A percentile compares a stretch with the other conserved stretches of the same genome.
Evolutionary conservation across 176 grass and related monocot species (phyloP).

Genomic region (Panicum miliaceum): DNA sequence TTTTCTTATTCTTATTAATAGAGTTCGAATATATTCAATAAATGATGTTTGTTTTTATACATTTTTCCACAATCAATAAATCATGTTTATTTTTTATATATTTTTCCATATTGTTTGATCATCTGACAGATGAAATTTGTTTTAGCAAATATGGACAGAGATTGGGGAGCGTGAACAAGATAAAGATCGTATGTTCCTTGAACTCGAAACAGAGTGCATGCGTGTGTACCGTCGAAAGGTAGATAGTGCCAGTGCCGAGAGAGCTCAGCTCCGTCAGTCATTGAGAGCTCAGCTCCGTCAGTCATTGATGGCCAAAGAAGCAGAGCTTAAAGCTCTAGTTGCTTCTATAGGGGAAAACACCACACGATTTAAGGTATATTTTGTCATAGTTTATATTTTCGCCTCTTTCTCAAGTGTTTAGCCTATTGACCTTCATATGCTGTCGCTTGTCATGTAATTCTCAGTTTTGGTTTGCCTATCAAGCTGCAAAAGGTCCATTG

Average conservation of each 20-base stretch:
- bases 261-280: conserved; percentile 72
- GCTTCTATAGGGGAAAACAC: conserved; percentile 76
- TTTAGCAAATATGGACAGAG: conserved; percentile 90
- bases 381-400: conserved; percentile 4
- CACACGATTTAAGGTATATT: conserved; percentile 65
- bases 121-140: conserved; percentile 35
- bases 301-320: conserved; percentile 76
- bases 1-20: conserved; percentile 24
- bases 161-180: conserved; percentile 90
- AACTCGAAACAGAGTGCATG: conserved; percentile 95
- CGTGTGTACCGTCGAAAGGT: conserved; percentile 78
- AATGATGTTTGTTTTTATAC: not conserved
- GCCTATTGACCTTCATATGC: not conserved
- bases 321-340: conserved; percentile 80
- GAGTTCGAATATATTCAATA: not conserved
- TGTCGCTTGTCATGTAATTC: not conserved
- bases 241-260: conserved; percentile 70
- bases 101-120: conserved; percentile 24
- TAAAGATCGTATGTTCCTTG: conserved; percentile 86
- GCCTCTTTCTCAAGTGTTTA: conserved; percentile 10
- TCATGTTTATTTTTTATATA: not conserved
- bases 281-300: conserved; percentile 74
- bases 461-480: conserved; percentile 27
- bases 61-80: not conserved
- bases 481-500: not conserved